Evolutionary conservation across 108 stramenopile species (phyloP).

Genomic region (Nitzschia sp.): DNA sequence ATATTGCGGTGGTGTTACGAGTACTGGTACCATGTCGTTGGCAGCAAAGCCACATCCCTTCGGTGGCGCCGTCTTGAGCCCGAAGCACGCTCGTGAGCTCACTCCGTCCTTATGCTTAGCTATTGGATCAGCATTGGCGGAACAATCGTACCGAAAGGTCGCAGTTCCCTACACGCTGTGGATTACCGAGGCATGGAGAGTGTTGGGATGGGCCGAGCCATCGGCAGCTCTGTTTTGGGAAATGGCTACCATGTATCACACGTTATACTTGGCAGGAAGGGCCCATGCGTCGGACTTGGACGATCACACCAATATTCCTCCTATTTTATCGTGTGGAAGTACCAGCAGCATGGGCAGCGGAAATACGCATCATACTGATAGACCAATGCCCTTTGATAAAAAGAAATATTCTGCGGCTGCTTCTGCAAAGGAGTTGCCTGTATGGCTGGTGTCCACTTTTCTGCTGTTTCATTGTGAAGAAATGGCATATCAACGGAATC

Average conservation of each 20-base stretch:
- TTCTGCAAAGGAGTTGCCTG: slow-evolving; percentile 83
- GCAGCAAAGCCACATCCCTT: slow-evolving; percentile 85
- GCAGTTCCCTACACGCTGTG: slow-evolving; percentile 76
- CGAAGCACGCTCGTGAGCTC: slow-evolving; percentile 78
- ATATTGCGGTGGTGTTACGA: background rate
- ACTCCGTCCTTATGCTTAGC: slow-evolving; percentile 61
- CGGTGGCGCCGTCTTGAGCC: slow-evolving; percentile 72
- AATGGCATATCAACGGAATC: slow-evolving; percentile 62
- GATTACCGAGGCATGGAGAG: slow-evolving; percentile 92
- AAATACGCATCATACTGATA: slow-evolving; percentile 41
- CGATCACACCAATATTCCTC: slow-evolving; percentile 57
- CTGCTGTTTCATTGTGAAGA: slow-evolving; percentile 84
- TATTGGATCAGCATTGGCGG: slow-evolving; percentile 60
- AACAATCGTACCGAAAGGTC: slow-evolving; percentile 49
- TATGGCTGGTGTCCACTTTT: slow-evolving; percentile 85
- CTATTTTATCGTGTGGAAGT: slow-evolving; percentile 82
- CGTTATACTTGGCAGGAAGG: slow-evolving; percentile 71
- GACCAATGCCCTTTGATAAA: slow-evolving; percentile 34
- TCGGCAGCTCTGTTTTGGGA: slow-evolving; percentile 94
- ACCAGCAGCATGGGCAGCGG: slow-evolving; percentile 78
- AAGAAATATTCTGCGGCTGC: slow-evolving; percentile 47
- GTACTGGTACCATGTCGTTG: slow-evolving; percentile 27
- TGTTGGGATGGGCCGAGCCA: slow-evolving; percentile 87
- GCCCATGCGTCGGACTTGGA: slow-evolving; percentile 44
- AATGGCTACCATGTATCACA: slow-evolving; percentile 94